Evolutionary conservation across 169 alveolate species (phyloP), one percentile per base, ranked within the genome.

Genomic region (Plasmodium adleri): DNA sequence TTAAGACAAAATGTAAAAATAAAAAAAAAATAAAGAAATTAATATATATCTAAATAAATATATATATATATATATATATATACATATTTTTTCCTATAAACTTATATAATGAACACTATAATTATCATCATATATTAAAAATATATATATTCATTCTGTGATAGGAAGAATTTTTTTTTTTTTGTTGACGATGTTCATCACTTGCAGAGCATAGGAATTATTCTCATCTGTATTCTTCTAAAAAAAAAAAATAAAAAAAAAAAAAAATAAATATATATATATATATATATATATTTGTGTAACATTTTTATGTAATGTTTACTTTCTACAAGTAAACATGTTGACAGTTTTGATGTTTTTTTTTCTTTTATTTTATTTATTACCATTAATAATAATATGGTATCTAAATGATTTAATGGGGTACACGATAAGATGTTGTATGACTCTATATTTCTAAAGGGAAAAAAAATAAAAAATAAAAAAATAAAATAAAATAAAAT

Each of bases 371-470:
- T 70, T 70, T 45, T 39, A 26, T 62, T 75, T 63, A 10, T 7
- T 39, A 20, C 68, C 45, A 80, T 80, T 39, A 80, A 54, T 28
- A 80, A 63, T 13, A 80, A 43, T 4, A 80, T 68, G 54, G 90
- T 80, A 20, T 80, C 90, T 73, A 80, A n/a, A 12, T 80, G 90
- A 47, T 59, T 63, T 67, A 80, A 63, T 12, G 90, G 90, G 4
- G 72, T 63, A 59, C 80, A 80, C 5, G 90, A 78, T 13, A 60
- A 71, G 50, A 72, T 70, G 66, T 17, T 49, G 50, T 66, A 68
- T 3, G 90, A 22, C 8, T 26, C 12, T 24, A 13, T 12, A n/a
- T 47, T 49, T 28, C 88, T 75, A 67, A 64, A 52, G 45, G 39
- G n/a, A 39, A 5, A 32, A 20, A 74, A 60, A 74, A 20, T 15